These are phyloP conservation scores for Fusarium sublunatum DNA, from an alignment of 2,329 filamentous ascomycete species.

Conservation along the genomic window DNA sequence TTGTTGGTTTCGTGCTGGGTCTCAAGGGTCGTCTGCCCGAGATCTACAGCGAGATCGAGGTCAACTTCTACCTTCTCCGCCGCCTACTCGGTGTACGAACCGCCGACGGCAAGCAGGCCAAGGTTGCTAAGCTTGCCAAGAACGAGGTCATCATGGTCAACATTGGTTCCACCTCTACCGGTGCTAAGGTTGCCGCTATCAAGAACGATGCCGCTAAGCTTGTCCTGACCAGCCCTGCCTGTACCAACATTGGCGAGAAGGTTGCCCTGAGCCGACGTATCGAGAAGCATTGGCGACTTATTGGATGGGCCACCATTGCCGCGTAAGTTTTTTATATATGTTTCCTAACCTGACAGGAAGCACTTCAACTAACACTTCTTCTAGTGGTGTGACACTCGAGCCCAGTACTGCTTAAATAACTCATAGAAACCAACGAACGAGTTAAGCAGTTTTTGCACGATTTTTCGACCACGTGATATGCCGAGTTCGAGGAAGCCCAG, in stretches of 20 bases:
- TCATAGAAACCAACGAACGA: constrained; percentile 28
- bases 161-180: constrained; percentile 96
- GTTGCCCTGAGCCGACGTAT: constrained; percentile 95
- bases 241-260: constrained; percentile 98
- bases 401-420: constrained; percentile 58
- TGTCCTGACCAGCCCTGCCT: constrained; percentile 90
- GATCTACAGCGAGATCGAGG: constrained; percentile 98
- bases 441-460: constrained; percentile 39
- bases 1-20: constrained; percentile 97
- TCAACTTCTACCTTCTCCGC: constrained; percentile 98
- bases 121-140: constrained; percentile 98
- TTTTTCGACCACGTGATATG: constrained; percentile 37
- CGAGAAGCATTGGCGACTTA: constrained; percentile 98
- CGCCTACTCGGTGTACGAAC: constrained; percentile 96
- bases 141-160: constrained; percentile 99
- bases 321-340: constrained; percentile 61
- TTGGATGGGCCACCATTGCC: constrained; percentile 88
- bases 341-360: background rate
- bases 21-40: constrained; percentile 92
- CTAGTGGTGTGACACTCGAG: constrained; percentile 66
- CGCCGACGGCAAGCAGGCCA: constrained; percentile 97
- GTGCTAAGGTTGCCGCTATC: constrained; percentile 96
- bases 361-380: constrained; percentile 26
- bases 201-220: constrained; percentile 98
- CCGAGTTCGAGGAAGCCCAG: constrained; percentile 38